Evolutionary conservation across 2,329 filamentous ascomycete genomes (phyloP), one percentile per base, ranked within the genome.

Genomic region (Periconia macrospinosa): DNA sequence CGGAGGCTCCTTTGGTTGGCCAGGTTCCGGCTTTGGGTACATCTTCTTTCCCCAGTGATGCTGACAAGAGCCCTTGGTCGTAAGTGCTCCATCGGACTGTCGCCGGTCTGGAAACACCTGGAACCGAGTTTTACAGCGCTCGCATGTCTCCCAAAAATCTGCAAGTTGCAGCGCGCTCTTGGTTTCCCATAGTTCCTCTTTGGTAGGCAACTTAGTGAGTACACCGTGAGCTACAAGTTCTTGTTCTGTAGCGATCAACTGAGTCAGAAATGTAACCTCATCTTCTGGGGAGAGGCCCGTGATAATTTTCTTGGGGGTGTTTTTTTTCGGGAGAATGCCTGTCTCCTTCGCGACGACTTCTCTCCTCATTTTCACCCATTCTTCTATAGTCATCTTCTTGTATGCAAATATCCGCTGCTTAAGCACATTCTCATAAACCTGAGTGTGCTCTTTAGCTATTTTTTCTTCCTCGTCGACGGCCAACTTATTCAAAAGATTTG

Each of bases 31-130:
- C 68, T 61, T 77, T 1, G 88, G 60, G 42, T 59, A 69, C 51
- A 88, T 83, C 1, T 82, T 76, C 71, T 86, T 90, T 10, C 88
- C 91, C 65, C 87, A 91, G 70, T 99, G 94, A 72, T 93, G 87
- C 1, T 78, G 86, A 75, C 95, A 99, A 35, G 78, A 77, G 0
- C 92, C 92, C 20, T 90, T 90, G 0, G 86, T 88, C 0, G 90
- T 83, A 15, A 96, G 82, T 2, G 89, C 87, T 44, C 96, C 94
- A 61, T 84, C 82, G 61, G 87, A 83, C 51, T 87, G 84, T 50
- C 92, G 84, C 41, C 93, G 86, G 3, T 92, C 91, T 0, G 92
- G 91, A 60, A 96, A 97, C 3, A 96, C 91, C 67, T 96, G 91
- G 67, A 99, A 99, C 19, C 93, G 86, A 33, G 86, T 86, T 41